These are phyloP conservation scores for Pseudocercospora eumusae DNA, from an alignment of 2,329 filamentous ascomycete genomes.

Conservation along the genomic window DNA sequence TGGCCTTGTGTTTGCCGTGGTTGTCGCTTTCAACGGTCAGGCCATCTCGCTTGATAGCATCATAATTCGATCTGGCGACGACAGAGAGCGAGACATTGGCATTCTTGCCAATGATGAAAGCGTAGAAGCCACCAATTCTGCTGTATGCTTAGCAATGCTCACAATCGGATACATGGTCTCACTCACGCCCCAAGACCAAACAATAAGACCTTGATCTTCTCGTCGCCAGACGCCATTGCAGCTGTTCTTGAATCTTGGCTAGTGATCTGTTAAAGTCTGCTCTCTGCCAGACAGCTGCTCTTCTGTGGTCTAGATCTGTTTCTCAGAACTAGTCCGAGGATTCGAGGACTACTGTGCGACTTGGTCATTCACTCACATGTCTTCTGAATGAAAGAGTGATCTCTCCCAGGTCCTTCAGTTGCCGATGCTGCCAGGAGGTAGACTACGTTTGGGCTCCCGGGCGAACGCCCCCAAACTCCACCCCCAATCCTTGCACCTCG, in stretches of 20 bases:
- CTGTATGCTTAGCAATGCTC: neutral
- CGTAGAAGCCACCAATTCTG: slow-evolving; percentile 61
- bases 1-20: slow-evolving; percentile 44
- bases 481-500: neutral
- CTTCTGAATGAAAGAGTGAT: neutral
- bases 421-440: slow-evolving; percentile 5
- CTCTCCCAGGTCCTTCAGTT: slow-evolving; percentile 4
- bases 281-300: neutral
- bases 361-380: neutral
- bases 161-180: neutral
- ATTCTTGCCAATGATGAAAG: slow-evolving; percentile 53
- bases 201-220: slow-evolving; percentile 46
- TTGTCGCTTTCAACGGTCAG: slow-evolving; percentile 47
- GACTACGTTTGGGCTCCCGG: too few relatives aligned
- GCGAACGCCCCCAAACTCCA: neutral
- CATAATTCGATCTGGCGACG: slow-evolving; percentile 50
- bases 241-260: neutral
- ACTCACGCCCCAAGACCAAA: slow-evolving; percentile 59
- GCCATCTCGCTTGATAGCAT: slow-evolving; percentile 46
- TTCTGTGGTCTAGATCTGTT: neutral
- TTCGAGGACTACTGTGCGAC: neutral
- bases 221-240: slow-evolving; percentile 14
- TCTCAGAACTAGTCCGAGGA: neutral
- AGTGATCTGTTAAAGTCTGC: neutral
- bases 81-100: slow-evolving; percentile 46